Conservation (phyloP, 768 basidiomycete genomes). For the Russula griseocarnosa region DNA sequence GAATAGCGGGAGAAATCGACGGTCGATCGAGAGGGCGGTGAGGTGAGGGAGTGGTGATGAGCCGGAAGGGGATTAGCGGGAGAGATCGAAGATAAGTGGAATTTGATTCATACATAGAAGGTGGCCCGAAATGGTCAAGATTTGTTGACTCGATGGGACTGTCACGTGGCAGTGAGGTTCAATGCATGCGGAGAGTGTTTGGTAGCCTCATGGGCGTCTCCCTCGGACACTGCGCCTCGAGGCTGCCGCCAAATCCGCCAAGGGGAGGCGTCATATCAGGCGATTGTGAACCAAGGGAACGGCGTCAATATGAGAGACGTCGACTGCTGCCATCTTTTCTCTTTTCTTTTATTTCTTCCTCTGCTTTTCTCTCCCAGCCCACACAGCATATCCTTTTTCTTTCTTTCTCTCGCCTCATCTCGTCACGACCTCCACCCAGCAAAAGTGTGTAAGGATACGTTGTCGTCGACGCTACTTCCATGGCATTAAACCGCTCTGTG, state of each 20-base stretch:
- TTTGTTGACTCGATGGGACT: conserved; percentile 3
- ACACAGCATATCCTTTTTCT: too few relatives aligned
- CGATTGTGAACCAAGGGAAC: accelerated
- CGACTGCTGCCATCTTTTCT: too few relatives aligned
- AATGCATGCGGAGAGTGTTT: conserved; percentile 1
- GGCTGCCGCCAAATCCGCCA: background rate
- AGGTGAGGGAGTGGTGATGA: background rate
- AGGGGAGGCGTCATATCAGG: background rate
- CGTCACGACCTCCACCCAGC: too few relatives aligned
- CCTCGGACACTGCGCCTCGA: background rate
- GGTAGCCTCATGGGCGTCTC: conserved; percentile 21
- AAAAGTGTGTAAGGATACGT: too few relatives aligned
- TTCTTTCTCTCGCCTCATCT: too few relatives aligned
- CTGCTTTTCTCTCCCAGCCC: too few relatives aligned
- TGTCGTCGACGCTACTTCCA: too few relatives aligned
- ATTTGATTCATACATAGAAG: conserved; percentile 20
- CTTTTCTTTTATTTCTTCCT: too few relatives aligned
- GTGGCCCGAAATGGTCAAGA: too few relatives aligned
- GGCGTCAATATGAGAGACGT: background rate
- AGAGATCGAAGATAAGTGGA: conserved; percentile 17
- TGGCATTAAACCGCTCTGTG: too few relatives aligned
- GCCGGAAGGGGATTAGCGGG: conserved; percentile 14
- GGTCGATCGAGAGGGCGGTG: background rate
- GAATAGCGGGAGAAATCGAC: background rate
- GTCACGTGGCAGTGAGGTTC: background rate